phyloP scores from a whole-genome alignment of 1,284 basidiomycete species.

The Testicularia cyperi region DNA sequence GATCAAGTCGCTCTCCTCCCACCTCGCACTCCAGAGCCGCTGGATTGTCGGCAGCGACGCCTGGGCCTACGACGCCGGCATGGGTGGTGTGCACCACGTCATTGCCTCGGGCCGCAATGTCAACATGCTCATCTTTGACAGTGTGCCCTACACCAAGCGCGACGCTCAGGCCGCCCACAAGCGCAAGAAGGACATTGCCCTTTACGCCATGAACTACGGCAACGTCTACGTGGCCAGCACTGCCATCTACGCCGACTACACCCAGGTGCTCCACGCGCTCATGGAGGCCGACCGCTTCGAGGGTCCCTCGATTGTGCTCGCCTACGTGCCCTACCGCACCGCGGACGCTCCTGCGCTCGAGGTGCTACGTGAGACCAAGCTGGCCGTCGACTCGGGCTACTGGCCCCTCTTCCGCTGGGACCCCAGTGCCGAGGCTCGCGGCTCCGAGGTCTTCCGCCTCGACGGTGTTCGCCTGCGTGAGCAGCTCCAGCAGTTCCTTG shows the following conservation, averaged over 20 bases:
- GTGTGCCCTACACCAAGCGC: constrained; percentile 78
- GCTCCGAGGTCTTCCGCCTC: constrained; percentile 80
- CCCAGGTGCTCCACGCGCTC: constrained; percentile 88
- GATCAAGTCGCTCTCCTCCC: constrained; percentile 42
- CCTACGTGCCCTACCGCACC: constrained; percentile 84
- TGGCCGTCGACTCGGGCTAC: constrained; percentile 92
- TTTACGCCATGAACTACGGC: constrained; percentile 97
- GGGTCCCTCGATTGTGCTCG: constrained; percentile 88
- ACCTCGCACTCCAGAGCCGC: constrained; percentile 60
- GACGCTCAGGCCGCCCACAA: constrained; percentile 53
- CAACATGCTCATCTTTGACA: constrained; percentile 95
- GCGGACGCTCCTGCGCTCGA: constrained; percentile 76
- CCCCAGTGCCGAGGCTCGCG: constrained; percentile 72
- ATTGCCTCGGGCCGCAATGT: constrained; percentile 86
- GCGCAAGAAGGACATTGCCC: constrained; percentile 60
- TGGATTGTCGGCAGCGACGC: constrained; percentile 98
- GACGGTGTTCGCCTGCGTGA: constrained; percentile 93
- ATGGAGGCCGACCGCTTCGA: constrained; percentile 86
- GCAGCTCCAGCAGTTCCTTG: constrained; percentile 91
- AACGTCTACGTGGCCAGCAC: constrained; percentile 93
- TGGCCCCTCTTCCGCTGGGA: constrained; percentile 99
- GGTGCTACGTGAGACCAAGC: constrained; percentile 91
- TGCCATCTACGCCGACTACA: constrained; percentile 92
- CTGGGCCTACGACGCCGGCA: constrained; percentile 94
- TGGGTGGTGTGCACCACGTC: constrained; percentile 92